phyloP scores from a whole-genome alignment of 208 protist species.

The Trypanosoma platydactyli region DNA sequence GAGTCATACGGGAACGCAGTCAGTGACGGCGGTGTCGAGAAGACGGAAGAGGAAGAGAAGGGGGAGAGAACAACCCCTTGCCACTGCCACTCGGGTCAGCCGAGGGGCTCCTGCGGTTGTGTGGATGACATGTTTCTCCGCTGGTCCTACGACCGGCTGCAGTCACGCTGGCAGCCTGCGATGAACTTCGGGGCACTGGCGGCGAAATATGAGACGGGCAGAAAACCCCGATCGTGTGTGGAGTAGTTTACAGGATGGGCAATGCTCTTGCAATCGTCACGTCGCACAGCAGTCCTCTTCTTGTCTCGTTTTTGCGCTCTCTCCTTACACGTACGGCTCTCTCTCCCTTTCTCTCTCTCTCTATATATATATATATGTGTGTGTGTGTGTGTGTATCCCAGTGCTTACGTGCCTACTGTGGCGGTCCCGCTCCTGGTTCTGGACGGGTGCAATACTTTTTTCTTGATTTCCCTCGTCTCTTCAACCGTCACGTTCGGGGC shows the following conservation, averaged over 20 bases:
- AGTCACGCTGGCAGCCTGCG: conserved; percentile 55
- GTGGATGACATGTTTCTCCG: conserved; percentile 89
- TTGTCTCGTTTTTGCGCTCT: too few relatives aligned
- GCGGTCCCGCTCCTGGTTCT: too few relatives aligned
- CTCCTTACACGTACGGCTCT: too few relatives aligned
- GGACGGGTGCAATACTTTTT: too few relatives aligned
- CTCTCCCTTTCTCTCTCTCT: too few relatives aligned
- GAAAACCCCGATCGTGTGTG: background rate
- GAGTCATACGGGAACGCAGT: conserved; percentile 32
- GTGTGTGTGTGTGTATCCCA: too few relatives aligned
- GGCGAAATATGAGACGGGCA: conserved; percentile 28
- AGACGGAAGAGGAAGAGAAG: conserved; percentile 2
- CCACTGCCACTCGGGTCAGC: conserved; percentile 65
- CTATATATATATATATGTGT: too few relatives aligned
- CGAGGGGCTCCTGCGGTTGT: conserved; percentile 77
- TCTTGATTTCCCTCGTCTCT: too few relatives aligned
- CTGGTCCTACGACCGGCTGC: conserved; percentile 71
- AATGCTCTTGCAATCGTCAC: background rate
- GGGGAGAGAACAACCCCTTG: conserved; percentile 31
- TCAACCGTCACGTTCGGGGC: too few relatives aligned
- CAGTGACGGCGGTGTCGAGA: conserved; percentile 9
- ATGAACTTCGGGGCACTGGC: conserved; percentile 59
- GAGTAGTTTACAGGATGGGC: background rate
- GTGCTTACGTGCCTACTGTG: too few relatives aligned
- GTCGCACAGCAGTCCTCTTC: too few relatives aligned